A percentile compares a stretch with the other conserved stretches of the same genome.
Conservation (phyloP, 139 green algal genomes). For the Monoraphidium neglectum region DNA sequence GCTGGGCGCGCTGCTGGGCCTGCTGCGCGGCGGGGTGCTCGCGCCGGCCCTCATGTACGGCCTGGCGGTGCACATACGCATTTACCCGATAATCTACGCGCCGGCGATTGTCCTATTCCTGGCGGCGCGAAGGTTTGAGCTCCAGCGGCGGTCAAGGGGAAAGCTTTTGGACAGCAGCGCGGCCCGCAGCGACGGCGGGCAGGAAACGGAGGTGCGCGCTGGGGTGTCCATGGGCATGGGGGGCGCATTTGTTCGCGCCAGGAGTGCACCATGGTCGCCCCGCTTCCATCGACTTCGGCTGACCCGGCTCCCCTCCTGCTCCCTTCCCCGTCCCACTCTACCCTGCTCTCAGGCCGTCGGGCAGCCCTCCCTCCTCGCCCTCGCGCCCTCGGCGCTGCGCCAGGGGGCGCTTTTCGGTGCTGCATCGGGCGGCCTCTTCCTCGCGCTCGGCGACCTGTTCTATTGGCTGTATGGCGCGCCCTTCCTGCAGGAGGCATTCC, state of each 20-base stretch:
- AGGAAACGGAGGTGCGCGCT: too few species aligned
- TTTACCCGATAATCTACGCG: constrained; percentile 93
- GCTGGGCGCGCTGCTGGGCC: constrained; percentile 62
- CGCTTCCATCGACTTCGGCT: too few species aligned
- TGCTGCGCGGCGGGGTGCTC: constrained; percentile 33
- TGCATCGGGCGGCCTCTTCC: constrained; percentile 49
- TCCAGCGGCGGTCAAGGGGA: too few species aligned
- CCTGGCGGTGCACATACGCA: constrained; percentile 87
- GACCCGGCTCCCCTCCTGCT: too few species aligned
- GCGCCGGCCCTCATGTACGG: constrained; percentile 69
- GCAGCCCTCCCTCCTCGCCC: too few species aligned
- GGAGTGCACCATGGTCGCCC: too few species aligned
- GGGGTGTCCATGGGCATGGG: too few species aligned
- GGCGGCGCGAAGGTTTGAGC: background rate
- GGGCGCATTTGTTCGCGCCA: too few species aligned
- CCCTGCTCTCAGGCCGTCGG: too few species aligned
- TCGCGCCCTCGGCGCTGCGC: background rate
- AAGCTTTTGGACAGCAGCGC: too few species aligned
- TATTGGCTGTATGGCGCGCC: constrained; percentile 66
- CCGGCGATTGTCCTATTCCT: constrained; percentile 72
- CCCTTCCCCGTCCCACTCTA: too few species aligned
- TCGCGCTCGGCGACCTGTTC: constrained; percentile 46
- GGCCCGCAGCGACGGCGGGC: too few species aligned
- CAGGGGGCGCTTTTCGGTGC: constrained; percentile 26
- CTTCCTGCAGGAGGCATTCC: constrained; percentile 83